phyloP scores from a whole-genome alignment of 2,329 filamentous ascomycete species.

The Rachicladosporium sp. region DNA sequence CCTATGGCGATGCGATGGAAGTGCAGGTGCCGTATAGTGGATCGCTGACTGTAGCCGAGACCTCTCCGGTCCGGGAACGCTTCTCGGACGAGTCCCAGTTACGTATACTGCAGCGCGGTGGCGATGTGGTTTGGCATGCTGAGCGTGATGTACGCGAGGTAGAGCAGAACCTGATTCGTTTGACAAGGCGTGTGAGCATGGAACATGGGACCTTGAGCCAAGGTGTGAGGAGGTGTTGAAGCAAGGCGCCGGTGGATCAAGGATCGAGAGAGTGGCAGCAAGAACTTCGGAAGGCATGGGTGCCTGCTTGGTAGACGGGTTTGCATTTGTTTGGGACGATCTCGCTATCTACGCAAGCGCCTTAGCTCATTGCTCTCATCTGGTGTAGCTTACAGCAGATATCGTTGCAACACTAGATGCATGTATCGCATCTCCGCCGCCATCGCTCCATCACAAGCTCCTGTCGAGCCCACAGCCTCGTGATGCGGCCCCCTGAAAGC shows the following conservation, averaged over 20 bases:
- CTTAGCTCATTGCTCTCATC: neutral
- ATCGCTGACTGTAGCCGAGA: conserved; percentile 9
- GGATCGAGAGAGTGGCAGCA: neutral
- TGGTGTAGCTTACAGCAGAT: neutral
- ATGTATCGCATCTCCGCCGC: neutral
- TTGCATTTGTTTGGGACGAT: neutral
- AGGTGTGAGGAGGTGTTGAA: conserved; percentile 10
- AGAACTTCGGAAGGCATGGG: neutral
- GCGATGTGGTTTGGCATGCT: conserved; percentile 9
- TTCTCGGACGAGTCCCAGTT: conserved; percentile 9
- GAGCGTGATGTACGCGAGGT: conserved; percentile 5
- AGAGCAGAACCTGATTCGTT: conserved; percentile 10
- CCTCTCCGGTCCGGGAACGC: conserved; percentile 10
- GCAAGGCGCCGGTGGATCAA: no score
- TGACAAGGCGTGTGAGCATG: conserved; percentile 17
- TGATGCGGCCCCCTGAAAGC: neutral
- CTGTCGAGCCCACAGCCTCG: neutral
- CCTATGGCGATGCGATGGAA: neutral
- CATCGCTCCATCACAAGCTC: neutral
- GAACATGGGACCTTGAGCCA: conserved; percentile 18
- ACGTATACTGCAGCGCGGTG: conserved; percentile 6
- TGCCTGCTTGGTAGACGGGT: neutral
- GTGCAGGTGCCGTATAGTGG: conserved; percentile 14
- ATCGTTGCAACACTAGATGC: neutral
- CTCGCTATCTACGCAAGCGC: neutral